These are phyloP conservation scores for Cubamyces sp. DNA, from an alignment of 768 basidiomycete species.

Conservation along the genomic window DNA sequence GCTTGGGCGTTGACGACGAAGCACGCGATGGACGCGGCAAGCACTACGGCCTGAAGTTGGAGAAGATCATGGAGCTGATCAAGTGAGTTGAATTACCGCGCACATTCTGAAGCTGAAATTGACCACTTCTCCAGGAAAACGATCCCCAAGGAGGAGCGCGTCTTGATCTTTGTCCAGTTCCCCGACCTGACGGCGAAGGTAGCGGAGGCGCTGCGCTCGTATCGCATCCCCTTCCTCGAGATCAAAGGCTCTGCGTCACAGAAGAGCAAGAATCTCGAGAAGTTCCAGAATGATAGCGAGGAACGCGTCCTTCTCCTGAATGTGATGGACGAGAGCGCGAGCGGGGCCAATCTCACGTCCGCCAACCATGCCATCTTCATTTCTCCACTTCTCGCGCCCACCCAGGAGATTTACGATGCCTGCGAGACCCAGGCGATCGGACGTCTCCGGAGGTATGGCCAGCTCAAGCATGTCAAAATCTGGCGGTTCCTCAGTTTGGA, in stretches of 20 bases:
- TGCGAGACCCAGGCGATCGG: conserved; percentile 85
- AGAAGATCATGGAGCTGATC: conserved; percentile 75
- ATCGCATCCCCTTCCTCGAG: conserved; percentile 77
- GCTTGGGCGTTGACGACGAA: conserved; percentile 79
- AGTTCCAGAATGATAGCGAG: conserved; percentile 80
- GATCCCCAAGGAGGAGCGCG: conserved; percentile 76
- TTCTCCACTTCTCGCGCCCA: conserved; percentile 83
- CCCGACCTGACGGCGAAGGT: conserved; percentile 92
- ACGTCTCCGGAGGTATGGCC: conserved; percentile 82
- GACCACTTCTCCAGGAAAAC: conserved; percentile 49
- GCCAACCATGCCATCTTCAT: conserved; percentile 97
- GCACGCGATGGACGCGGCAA: conserved; percentile 71
- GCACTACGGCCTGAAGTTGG: conserved; percentile 83
- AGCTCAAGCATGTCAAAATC: conserved; percentile 77
- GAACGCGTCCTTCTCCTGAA: conserved; percentile 86
- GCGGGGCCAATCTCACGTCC: conserved; percentile 88
- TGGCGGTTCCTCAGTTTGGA: conserved; percentile 84
- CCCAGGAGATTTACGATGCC: conserved; percentile 84
- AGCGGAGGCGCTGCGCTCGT: conserved; percentile 72
- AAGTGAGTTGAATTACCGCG: conserved; percentile 51
- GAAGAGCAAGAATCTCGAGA: conserved; percentile 82
- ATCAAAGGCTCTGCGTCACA: conserved; percentile 77
- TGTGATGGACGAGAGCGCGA: conserved; percentile 95
- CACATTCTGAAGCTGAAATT: neutral
- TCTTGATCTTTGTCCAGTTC: conserved; percentile 96